A percentile compares a stretch with the other conserved stretches of the same genome.
Conservation (phyloP, 202 grass and related monocot species). For the Bolboschoenoplectus hybrid region DNA sequence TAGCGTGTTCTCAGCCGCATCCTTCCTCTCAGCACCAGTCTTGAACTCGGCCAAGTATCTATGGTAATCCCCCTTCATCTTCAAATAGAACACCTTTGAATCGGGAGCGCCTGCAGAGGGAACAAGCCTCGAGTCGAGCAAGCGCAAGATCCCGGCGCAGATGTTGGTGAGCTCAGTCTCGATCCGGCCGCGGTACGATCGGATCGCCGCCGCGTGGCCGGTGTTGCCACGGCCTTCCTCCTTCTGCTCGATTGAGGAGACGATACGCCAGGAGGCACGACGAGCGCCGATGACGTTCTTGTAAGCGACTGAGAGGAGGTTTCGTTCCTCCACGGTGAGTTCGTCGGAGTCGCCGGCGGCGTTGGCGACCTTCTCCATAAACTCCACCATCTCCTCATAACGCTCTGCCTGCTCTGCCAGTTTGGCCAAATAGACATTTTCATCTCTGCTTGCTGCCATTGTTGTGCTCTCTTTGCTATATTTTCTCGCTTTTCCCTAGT, state of each 20-base stretch:
- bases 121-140: slow-evolving; percentile 74
- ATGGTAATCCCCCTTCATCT: slow-evolving; percentile 99
- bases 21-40: slow-evolving; percentile 79
- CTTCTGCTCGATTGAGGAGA: slow-evolving; percentile 93
- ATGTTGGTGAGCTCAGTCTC: slow-evolving; percentile 78
- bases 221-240: slow-evolving; percentile 68
- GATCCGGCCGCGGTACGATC: slow-evolving; percentile 57
- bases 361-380: slow-evolving; percentile 82
- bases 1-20: slow-evolving; percentile 77
- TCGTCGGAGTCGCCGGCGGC: slow-evolving; percentile 45
- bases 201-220: slow-evolving; percentile 60
- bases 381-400: slow-evolving; percentile 97
- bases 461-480: background rate
- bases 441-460: slow-evolving; percentile 51
- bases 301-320: slow-evolving; percentile 89
- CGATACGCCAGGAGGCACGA: slow-evolving; percentile 83
- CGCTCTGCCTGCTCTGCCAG: slow-evolving; percentile 90
- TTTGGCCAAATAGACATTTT: slow-evolving; percentile 91
- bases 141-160: slow-evolving; percentile 78
- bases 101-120: slow-evolving; percentile 53
- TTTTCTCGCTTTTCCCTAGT: background rate
- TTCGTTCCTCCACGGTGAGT: slow-evolving; percentile 87
- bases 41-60: slow-evolving; percentile 98
- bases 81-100: slow-evolving; percentile 93
- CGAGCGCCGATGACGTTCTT: slow-evolving; percentile 95